Evolutionary conservation across 2,329 filamentous ascomycete species (phyloP).

Genomic region (Cladophialophora yegresii): DNA sequence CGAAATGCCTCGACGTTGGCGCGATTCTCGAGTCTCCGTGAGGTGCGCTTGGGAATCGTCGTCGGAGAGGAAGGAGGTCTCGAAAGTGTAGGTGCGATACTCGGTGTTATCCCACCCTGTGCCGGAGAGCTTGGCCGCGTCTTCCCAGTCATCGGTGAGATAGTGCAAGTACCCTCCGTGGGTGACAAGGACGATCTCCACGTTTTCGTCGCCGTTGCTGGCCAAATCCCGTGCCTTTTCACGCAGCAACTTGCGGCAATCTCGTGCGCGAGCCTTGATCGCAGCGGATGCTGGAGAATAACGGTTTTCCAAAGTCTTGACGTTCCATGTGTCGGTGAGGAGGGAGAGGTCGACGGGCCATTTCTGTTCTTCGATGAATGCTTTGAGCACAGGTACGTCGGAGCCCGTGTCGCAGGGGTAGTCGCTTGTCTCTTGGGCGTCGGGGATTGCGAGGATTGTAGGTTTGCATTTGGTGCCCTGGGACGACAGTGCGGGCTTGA

Average conservation of each 20-base stretch:
- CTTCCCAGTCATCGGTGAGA: slow-evolving; percentile 77
- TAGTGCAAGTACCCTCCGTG: slow-evolving; percentile 86
- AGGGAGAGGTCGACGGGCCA: slow-evolving; percentile 63
- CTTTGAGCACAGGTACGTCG: slow-evolving; percentile 54
- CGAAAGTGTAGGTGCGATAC: slow-evolving; percentile 68
- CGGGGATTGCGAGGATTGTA: slow-evolving; percentile 67
- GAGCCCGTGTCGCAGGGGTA: slow-evolving; percentile 76
- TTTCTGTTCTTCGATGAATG: slow-evolving; percentile 61
- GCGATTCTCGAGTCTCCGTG: slow-evolving; percentile 46
- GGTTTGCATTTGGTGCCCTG: slow-evolving; percentile 48
- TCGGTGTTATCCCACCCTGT: slow-evolving; percentile 77
- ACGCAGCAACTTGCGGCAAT: slow-evolving; percentile 61
- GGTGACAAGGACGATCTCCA: slow-evolving; percentile 72
- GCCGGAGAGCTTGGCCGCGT: slow-evolving; percentile 42
- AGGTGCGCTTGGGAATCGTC: slow-evolving; percentile 47
- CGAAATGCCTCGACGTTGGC: slow-evolving; percentile 44
- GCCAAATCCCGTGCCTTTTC: slow-evolving; percentile 61
- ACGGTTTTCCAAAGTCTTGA: slow-evolving; percentile 56
- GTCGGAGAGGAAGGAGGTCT: slow-evolving; percentile 38
- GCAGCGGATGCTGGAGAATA: slow-evolving; percentile 53
- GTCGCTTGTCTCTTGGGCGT: slow-evolving; percentile 75
- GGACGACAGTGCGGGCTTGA: slow-evolving; percentile 57
- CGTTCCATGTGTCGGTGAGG: slow-evolving; percentile 70
- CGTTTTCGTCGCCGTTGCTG: slow-evolving; percentile 54
- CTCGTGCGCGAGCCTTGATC: slow-evolving; percentile 63